Base-by-base conservation (phyloP, 805 yeast species). In the Metschnikowia bowlesiae region DNA sequence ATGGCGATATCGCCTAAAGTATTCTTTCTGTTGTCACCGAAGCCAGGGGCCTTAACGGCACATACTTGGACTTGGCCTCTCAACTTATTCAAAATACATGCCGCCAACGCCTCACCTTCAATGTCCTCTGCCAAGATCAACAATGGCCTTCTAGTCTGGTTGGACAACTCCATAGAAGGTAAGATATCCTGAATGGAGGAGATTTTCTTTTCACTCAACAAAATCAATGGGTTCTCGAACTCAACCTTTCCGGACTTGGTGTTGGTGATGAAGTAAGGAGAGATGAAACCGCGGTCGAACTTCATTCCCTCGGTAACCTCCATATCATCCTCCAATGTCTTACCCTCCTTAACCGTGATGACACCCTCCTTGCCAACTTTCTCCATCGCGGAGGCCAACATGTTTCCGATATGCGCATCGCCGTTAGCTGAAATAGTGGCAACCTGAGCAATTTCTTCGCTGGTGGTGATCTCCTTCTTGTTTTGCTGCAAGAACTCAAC, bases 311-410 rank as follows among this genome's bases (percentile, higher is more conserved):
- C 97, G 54, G 78, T 94, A 54, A 92, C 95, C 74, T 91, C 97
- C 62, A 92, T 82, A 71, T 89, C 96, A 69, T 92, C 99, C 70
- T 88, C 96, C 62, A 92, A 78, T 61, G 97, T 94, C 80, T 89
- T 91, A 62, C 98, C 98, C 73, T 89, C 97, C 78, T 86, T 92
- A 64, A 92, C 94, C 60, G 98, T 92, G 70, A 92, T 91, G 56
- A 92, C 98, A 79, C 99, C 99, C 71, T 92, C 98, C 75, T 92
- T 90, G 62, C 99, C 99, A 53, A 92, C 99, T 72, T 91, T 91
- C 75, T 90, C 97, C 95, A 92, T 92, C 58, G 99, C 98, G 49
- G 85, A 81, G 48, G 98, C 96, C 67, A 92, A 80, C 61, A 94
- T 77, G 67, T 80, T 76, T 69, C 99, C 99, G 59, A 92, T 87